Conservation (phyloP, 2,329 filamentous ascomycete genomes). For the Fusarium caatingaense region DNA sequence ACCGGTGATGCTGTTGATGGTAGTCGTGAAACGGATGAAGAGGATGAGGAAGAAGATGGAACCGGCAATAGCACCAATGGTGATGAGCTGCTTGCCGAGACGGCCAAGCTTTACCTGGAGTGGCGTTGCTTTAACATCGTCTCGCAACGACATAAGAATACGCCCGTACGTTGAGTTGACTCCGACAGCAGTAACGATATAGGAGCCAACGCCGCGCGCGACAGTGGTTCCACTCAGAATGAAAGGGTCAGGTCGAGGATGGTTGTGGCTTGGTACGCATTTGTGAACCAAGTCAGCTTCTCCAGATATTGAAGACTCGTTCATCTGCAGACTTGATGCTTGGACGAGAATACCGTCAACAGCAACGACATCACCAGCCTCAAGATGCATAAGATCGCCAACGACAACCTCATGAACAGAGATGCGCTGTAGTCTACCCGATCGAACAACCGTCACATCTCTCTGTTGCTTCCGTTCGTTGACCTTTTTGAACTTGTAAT, state of each 20-base stretch:
- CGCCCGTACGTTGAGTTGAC: conserved; percentile 80
- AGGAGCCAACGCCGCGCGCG: conserved; percentile 79
- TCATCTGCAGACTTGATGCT: conserved; percentile 66
- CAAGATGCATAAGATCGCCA: conserved; percentile 78
- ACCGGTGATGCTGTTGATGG: conserved; percentile 50
- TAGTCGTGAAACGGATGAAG: conserved; percentile 55
- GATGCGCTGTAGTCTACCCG: conserved; percentile 75
- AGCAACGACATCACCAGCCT: conserved; percentile 78
- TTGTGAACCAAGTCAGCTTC: conserved; percentile 81
- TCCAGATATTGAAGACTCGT: conserved; percentile 81
- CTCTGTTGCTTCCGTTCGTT: conserved; percentile 84
- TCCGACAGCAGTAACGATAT: conserved; percentile 79
- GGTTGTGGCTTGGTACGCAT: conserved; percentile 67
- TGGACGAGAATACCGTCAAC: conserved; percentile 76
- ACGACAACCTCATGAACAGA: conserved; percentile 78
- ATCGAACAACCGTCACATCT: conserved; percentile 79
- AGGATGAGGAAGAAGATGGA: conserved; percentile 56
- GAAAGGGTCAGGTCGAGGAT: conserved; percentile 74
- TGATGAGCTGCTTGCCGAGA: conserved; percentile 78
- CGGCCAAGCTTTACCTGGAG: conserved; percentile 81
- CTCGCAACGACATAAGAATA: conserved; percentile 81
- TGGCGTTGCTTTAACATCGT: conserved; percentile 81
- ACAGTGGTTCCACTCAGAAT: conserved; percentile 84
- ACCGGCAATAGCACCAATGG: conserved; percentile 55
- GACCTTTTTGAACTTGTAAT: conserved; percentile 81